Percentiles rank a stretch among this genome's conserved stretches.
These are phyloP conservation scores for Colletotrichum orchidophilum DNA, from an alignment of 2,329 filamentous ascomycete species.

Conservation along the genomic window DNA sequence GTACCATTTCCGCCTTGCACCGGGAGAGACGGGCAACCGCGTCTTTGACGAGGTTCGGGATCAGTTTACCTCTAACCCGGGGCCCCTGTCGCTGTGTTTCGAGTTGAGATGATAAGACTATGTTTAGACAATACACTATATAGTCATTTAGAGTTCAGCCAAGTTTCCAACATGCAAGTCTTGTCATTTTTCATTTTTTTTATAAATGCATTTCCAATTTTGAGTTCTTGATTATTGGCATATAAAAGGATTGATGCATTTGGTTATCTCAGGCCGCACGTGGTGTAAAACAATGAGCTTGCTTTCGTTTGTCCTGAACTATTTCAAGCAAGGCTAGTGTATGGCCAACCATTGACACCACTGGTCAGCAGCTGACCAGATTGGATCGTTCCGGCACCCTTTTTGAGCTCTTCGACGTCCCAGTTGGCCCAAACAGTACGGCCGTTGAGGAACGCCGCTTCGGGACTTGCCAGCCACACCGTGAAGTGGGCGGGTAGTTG, in stretches of 20 bases:
- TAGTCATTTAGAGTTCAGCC: background rate
- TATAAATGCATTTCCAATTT: background rate
- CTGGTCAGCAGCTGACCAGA: conserved; percentile 19
- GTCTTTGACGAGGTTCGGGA: conserved; percentile 30
- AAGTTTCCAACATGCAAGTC: background rate
- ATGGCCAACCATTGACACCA: conserved; percentile 25
- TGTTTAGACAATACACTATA: background rate
- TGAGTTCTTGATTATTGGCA: background rate
- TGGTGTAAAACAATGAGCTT: background rate
- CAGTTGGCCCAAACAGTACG: conserved; percentile 59
- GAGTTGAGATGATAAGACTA: conserved; percentile 20
- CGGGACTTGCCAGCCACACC: conserved; percentile 54
- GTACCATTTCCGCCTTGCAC: conserved; percentile 24
- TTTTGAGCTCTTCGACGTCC: conserved; percentile 60
- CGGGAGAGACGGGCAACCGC: conserved; percentile 25
- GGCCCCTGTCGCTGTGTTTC: conserved; percentile 29
- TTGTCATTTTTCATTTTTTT: background rate
- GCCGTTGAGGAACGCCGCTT: conserved; percentile 56
- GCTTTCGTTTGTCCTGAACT: background rate
- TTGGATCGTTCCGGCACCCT: conserved; percentile 10
- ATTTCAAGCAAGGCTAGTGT: conserved; percentile 8
- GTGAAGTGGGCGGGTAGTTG: conserved; percentile 51
- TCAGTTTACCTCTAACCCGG: conserved; percentile 31
- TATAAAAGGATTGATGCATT: background rate
- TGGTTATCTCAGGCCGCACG: background rate